Evolutionary conservation across 2,329 filamentous ascomycete species (phyloP).

Genomic region (Byssothecium circinans): DNA sequence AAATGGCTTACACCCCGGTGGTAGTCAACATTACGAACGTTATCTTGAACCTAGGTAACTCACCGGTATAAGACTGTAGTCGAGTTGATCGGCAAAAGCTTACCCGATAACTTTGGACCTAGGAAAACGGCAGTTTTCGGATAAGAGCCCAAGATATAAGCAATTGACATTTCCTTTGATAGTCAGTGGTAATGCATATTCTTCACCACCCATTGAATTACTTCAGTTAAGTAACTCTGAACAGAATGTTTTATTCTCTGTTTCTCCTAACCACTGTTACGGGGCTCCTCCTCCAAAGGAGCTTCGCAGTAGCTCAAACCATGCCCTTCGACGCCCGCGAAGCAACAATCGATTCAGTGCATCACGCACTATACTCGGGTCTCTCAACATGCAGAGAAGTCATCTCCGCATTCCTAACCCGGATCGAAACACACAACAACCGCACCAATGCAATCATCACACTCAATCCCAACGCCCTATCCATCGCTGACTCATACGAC

Average conservation of each 20-base stretch:
- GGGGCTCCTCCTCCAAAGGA: not conserved
- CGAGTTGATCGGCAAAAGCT: too few relatives aligned
- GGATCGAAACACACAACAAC: constrained; percentile 61
- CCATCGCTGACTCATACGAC: constrained; percentile 54
- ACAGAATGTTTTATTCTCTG: constrained; percentile 4
- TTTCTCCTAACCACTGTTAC: not conserved
- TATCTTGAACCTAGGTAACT: too few relatives aligned
- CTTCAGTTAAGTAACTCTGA: not conserved
- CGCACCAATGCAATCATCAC: constrained; percentile 60
- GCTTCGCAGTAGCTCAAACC: constrained; percentile 10
- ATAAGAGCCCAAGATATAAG: not conserved
- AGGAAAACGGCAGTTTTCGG: too few relatives aligned
- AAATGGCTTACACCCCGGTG: too few relatives aligned
- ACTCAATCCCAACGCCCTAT: constrained; percentile 54
- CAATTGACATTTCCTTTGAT: not conserved
- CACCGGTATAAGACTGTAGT: too few relatives aligned
- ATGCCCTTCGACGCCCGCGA: constrained; percentile 57
- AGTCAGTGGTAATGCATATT: not conserved
- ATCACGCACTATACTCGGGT: constrained; percentile 57
- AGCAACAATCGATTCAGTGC: constrained; percentile 61
- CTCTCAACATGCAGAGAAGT: constrained; percentile 58
- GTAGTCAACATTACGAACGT: too few relatives aligned
- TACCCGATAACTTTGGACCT: too few relatives aligned
- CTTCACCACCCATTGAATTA: not conserved
- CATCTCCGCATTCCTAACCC: constrained; percentile 58